Conservation (phyloP, 2,329 filamentous ascomycete genomes). For the Lachnellula occidentalis region DNA sequence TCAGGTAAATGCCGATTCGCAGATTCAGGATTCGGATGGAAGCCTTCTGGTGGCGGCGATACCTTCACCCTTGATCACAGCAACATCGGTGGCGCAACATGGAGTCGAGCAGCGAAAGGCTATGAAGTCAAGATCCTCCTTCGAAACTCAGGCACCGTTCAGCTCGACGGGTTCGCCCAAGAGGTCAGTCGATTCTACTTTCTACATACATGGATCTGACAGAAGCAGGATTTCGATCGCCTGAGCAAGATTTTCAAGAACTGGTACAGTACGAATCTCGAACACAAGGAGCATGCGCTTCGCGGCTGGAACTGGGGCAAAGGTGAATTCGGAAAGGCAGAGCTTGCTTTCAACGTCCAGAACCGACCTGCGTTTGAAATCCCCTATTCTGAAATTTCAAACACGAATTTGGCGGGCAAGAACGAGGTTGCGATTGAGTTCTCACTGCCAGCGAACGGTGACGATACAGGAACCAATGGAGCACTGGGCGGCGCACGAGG, state of each 20-base stretch:
- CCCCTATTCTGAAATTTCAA: conserved; percentile 94
- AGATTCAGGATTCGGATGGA: conserved; percentile 93
- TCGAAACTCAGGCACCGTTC: conserved; percentile 77
- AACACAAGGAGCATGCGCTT: conserved; percentile 88
- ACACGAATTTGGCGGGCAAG: conserved; percentile 94
- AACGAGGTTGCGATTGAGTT: conserved; percentile 98
- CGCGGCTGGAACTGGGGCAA: conserved; percentile 99
- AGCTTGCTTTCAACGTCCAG: conserved; percentile 93
- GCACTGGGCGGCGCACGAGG: conserved; percentile 66
- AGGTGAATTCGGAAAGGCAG: conserved; percentile 90
- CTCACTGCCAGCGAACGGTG: conserved; percentile 65
- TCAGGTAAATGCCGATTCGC: conserved; percentile 91
- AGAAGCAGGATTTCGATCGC: conserved; percentile 73
- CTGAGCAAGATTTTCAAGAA: conserved; percentile 91
- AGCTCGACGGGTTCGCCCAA: conserved; percentile 90
- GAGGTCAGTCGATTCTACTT: conserved; percentile 48
- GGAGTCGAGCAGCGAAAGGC: conserved; percentile 88
- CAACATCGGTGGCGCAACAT: conserved; percentile 83
- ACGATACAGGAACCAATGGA: conserved; percentile 68
- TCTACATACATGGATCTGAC: conserved; percentile 10
- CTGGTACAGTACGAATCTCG: conserved; percentile 92
- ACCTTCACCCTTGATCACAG: conserved; percentile 88
- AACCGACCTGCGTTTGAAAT: conserved; percentile 96
- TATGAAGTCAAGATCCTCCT: conserved; percentile 91
- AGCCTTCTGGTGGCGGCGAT: conserved; percentile 78